Evolutionary conservation across 2,329 filamentous ascomycete genomes (phyloP), one percentile per base, ranked within the genome.

Genomic region (Aspergillus hortae): DNA sequence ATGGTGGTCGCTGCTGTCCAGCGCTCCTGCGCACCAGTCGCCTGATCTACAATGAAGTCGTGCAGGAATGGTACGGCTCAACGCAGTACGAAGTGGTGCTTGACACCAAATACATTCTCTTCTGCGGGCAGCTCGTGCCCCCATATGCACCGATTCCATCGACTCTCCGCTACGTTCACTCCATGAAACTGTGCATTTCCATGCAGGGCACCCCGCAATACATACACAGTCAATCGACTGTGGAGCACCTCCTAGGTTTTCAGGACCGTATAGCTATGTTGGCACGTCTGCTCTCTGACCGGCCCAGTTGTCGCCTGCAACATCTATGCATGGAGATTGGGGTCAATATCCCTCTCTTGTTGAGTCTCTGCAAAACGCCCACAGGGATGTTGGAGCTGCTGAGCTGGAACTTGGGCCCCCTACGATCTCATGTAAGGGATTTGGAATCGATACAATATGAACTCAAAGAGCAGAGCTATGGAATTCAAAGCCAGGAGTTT

Each of bases 331-430:
- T 55, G 3, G 43, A 49, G 7, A 40, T 55, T 17, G 53, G 17
- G 14, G 46, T 55, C 2, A 38, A 55, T 17, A 50, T 55, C 11
- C 53, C 53, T 6, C 36, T 53, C 21, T 21, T 55, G 49, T 23
- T 55, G 53, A 55, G 49, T 25, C n/a, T 52, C 43, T 49, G 46
- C n/a, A 55, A 55, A 43, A 53, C 53, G 21, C 53, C 46, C 11
- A 52, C 33, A 21, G 53, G 48, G 12, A 19, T 55, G 33, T 7
- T 55, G 21, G 46, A 53, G 23, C 15, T 55, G 35, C 30, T 55
- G 14, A 17, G 36, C 12, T 55, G 49, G 49, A 55, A 55, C 11
- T 25, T 55, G 14, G 38, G 40, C 6, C 50, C 53, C 3, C 4
- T 55, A 7, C 6, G 50, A 12, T 35, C 40, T 14, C 41, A 44